Base-by-base conservation (phyloP, 164 flowering plant genomes). In the Platanus orientalis region DNA sequence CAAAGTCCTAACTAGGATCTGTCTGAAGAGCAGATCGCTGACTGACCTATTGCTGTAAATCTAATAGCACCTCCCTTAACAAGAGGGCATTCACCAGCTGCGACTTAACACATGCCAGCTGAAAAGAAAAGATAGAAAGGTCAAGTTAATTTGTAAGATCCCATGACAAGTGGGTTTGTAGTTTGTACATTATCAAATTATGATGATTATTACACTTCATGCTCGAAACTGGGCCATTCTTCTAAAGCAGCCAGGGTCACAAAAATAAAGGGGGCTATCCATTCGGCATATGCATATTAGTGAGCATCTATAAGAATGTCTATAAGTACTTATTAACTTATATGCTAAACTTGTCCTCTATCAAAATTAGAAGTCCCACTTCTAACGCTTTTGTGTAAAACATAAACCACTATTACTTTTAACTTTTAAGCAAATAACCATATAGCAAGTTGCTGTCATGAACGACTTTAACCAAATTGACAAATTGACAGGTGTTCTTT, bases 181-280 rank as follows among this genome's bases (percentile, higher is more conserved):
- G 71, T 42, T 32, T 62, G 71, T 75, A 71, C 61, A 71, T 74
- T 64, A 47, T 58, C 55, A 65, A 53, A 50, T 52, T 30, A 28
- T 69, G 14, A 65, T 68, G 16, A 58, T 68, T 71, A 66, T 70
- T 73, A 54, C 61, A 44, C 45, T 69, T 57, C 50, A 65, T 60
- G 69, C 76, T 71, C 73, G 13, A 58, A 65, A 73, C 32, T 21
- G 73, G 70, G 81, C 73, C 67, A 78, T 78, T 67, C 56, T 67
- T 64, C 69, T 12, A 63, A 39, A 51, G 56, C 32, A 57, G 39
- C 57, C 21, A 51, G 49, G 52, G 24, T 57, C 49, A 65, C 42
- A 36, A 36, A 36, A 36, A 36, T 36, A 36, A 36, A 36, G 42
- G n/a, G n/a, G n/a, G n/a, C n/a, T n/a, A n/a, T n/a, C n/a, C n/a